Evolutionary conservation across 164 flowering plant genomes (phyloP).

Genomic region (Magnolia sinica): DNA sequence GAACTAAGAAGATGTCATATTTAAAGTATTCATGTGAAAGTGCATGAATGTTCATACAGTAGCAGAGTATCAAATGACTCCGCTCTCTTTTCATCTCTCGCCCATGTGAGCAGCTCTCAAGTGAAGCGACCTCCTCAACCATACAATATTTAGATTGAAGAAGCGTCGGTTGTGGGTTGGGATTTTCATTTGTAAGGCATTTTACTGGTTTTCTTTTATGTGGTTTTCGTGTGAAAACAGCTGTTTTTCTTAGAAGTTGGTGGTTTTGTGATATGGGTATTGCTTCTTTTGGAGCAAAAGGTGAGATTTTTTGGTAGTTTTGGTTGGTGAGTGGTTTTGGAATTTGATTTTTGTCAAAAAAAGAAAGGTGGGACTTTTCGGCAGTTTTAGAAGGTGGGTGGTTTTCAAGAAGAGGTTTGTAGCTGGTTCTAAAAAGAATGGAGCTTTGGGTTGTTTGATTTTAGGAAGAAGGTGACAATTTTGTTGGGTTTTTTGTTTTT

Average conservation of each 20-base stretch:
- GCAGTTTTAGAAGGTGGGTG: slow-evolving; percentile 1
- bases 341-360: slow-evolving; percentile 7
- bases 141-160: slow-evolving; percentile 1
- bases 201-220: not conserved
- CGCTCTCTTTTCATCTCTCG: slow-evolving; percentile 12
- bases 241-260: not conserved
- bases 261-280: not conserved
- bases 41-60: not conserved
- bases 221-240: not conserved
- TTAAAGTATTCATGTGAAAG: too few relatives aligned
- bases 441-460: not conserved
- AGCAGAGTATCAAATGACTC: slow-evolving; percentile 6
- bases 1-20: too few relatives aligned
- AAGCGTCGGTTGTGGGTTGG: not conserved
- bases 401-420: not conserved
- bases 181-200: not conserved
- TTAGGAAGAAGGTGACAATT: not conserved
- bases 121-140: slow-evolving; percentile 26
- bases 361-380: not conserved
- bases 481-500: not conserved
- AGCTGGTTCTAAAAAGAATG: not conserved
- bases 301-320: not conserved
- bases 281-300: not conserved
- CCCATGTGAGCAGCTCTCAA: slow-evolving; percentile 45
- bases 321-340: slow-evolving; percentile 2